phyloP scores from a whole-genome alignment of 2,329 filamentous ascomycete species.

The Penicillium digitatum region DNA sequence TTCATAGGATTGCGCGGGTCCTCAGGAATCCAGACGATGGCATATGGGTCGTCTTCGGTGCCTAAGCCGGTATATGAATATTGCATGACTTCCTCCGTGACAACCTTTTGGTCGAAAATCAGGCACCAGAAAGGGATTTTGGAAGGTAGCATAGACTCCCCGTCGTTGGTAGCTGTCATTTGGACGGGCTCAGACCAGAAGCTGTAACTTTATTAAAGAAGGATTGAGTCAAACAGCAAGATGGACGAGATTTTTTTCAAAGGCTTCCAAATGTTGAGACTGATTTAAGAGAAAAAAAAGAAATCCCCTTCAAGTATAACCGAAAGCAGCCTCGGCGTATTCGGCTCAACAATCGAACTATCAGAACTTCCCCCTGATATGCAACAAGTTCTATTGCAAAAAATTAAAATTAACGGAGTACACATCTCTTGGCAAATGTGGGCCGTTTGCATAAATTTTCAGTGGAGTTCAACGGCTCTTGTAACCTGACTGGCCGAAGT shows the following conservation, averaged over 20 bases:
- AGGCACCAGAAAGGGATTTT: slow-evolving; percentile 48
- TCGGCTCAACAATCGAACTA: background rate
- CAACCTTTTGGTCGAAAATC: slow-evolving; percentile 55
- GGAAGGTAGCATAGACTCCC: slow-evolving; percentile 17
- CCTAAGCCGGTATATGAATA: slow-evolving; percentile 58
- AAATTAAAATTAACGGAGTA: no score
- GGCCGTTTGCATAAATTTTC: background rate
- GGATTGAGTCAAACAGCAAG: background rate
- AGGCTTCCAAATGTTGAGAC: background rate
- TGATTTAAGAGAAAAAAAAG: background rate
- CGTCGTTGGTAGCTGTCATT: slow-evolving; percentile 6
- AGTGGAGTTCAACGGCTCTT: background rate
- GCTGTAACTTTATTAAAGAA: background rate
- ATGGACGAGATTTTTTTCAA: background rate
- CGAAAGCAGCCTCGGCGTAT: slow-evolving; percentile 3
- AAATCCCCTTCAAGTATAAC: background rate
- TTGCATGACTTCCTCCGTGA: slow-evolving; percentile 56
- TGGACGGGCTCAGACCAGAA: background rate
- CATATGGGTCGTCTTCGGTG: slow-evolving; percentile 63
- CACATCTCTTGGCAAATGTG: background rate
- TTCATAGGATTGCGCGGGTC: slow-evolving; percentile 66
- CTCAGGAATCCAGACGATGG: slow-evolving; percentile 63
- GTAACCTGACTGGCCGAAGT: background rate
- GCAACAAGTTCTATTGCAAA: no score
- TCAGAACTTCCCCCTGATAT: background rate